Evolutionary conservation across 2,329 filamentous ascomycete species (phyloP), one percentile per base, ranked within the genome.

Genomic region (Cladosporium sp.): DNA sequence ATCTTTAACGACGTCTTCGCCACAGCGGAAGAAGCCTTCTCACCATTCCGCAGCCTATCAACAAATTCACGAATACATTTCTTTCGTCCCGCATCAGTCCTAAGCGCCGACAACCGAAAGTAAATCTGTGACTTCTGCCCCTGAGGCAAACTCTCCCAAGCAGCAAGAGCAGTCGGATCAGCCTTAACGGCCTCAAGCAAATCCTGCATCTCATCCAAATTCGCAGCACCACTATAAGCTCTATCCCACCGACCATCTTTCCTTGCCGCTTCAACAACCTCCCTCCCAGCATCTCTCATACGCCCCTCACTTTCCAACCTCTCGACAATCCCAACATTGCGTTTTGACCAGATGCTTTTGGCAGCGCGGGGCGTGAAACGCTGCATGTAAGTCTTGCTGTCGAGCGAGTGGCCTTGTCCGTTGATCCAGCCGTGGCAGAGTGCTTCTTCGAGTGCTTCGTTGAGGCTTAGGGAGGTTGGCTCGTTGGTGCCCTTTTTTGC

Each of bases 391-490:
- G 71, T 73, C 3, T 64, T 57, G 0, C 69, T 69, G 54, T 81
- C 74, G 40, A 69, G 61, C 3, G 66, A 51, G 40, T 71, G 69
- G 2, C 71, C 71, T 57, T 79, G 78, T 0, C 80, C 78, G 59
- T 84, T 79, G 50, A 83, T 84, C 80, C 80, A 84, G 36, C 81
- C 80, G 58, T 76, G 78, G 60, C 79, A 83, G 6, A 84, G 69
- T 1, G 79, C 79, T 29, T 70, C 64, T 58, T 82, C 76, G 15
- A 83, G 70, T 1, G 79, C 79, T 59, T 81, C 63, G 6, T 66
- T 52, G 58, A 71, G 59, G 13, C 70, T 72, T 12, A 81, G 63
- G 0, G 75, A 75, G 1, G 58, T 59, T 4, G 56, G 55, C 1
- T 35, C 16, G 8, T 29, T 50, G 29, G 49, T 52, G 36, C 45